phyloP scores from a whole-genome alignment of 495 filamentous ascomycete species.

The Xylaria sp. region DNA sequence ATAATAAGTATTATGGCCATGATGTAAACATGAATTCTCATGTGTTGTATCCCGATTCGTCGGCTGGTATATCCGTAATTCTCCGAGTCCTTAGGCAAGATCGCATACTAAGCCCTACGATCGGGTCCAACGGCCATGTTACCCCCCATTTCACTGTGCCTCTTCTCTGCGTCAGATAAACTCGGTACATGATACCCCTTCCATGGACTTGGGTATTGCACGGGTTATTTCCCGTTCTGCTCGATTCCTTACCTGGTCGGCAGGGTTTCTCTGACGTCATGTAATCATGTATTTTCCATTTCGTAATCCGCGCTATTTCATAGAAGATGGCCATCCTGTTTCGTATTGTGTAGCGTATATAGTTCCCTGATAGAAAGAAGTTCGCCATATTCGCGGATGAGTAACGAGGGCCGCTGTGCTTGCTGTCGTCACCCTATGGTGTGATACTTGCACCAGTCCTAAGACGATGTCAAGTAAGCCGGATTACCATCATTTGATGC shows the following conservation, averaged over 20 bases:
- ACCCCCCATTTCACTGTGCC: neutral
- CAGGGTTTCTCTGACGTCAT: neutral
- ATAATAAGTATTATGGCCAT: neutral
- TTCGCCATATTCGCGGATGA: neutral
- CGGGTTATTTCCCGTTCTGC: neutral
- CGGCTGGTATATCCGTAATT: neutral
- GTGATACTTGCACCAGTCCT: neutral
- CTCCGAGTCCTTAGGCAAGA: neutral
- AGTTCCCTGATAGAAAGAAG: neutral
- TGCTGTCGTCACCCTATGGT: neutral
- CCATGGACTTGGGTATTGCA: neutral
- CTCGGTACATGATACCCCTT: neutral
- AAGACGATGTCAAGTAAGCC: neutral
- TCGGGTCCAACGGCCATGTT: conserved; percentile 1
- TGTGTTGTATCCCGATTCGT: neutral
- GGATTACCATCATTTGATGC: neutral
- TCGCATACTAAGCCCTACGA: conserved; percentile 19
- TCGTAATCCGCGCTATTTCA: neutral
- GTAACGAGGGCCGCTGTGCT: neutral
- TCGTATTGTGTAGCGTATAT: neutral
- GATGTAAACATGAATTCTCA: neutral
- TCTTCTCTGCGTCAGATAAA: neutral
- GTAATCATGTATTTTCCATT: neutral
- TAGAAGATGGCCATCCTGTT: neutral
- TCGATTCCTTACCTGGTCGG: neutral